Conservation (phyloP, 257 asterid species). For the Solanum pimpinellifolium region DNA sequence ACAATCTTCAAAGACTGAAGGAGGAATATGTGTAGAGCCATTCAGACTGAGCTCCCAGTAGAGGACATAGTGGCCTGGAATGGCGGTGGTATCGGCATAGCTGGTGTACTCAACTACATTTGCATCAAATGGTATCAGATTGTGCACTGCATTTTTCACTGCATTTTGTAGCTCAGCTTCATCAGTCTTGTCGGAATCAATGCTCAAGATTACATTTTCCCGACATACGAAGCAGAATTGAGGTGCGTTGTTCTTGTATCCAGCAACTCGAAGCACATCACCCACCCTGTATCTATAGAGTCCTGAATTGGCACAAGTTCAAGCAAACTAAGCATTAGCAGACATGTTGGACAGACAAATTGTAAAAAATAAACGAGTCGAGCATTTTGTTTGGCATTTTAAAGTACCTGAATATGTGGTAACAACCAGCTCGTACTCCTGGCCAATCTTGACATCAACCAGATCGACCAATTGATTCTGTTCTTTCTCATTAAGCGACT, state of each 20-base stretch:
- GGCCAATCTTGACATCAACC: neutral
- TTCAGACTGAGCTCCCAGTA: neutral
- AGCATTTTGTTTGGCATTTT: neutral
- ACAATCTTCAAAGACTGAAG: slow-evolving; percentile 67
- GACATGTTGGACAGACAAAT: neutral
- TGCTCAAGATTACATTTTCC: neutral
- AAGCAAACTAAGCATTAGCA: neutral
- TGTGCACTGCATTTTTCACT: slow-evolving; percentile 23
- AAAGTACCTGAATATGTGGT: neutral
- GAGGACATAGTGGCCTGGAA: slow-evolving; percentile 68
- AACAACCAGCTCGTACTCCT: neutral
- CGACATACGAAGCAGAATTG: neutral
- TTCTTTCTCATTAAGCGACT: neutral
- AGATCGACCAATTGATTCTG: neutral
- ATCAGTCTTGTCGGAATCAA: slow-evolving; percentile 59
- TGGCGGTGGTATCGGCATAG: slow-evolving; percentile 48
- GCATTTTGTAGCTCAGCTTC: slow-evolving; percentile 86
- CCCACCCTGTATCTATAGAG: neutral
- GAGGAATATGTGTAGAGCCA: slow-evolving; percentile 42
- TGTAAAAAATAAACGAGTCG: neutral
- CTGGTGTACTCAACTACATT: slow-evolving; percentile 63
- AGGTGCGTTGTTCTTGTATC: neutral
- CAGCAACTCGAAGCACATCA: neutral
- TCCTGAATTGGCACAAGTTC: neutral
- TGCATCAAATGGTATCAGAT: slow-evolving; percentile 50